Base-by-base conservation (phyloP, 768 basidiomycete genomes). In the Chalciporus piperatus region DNA sequence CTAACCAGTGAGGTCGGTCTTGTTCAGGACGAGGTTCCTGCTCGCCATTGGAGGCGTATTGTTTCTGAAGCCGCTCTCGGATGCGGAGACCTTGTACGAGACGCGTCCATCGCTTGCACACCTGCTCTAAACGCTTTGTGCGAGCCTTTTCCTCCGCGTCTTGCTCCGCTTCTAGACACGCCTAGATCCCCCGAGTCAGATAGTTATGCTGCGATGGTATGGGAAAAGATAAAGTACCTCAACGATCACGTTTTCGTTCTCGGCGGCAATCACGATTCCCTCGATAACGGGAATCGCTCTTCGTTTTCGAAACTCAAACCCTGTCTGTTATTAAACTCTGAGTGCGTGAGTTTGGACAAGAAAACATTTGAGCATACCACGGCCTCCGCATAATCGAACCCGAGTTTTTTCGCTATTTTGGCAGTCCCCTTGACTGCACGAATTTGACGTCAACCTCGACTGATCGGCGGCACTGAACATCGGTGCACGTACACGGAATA, bases 261-360 rank as follows among this genome's bases (percentile, higher is more conserved):
- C 93, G 35, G 76, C 76, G 14, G 95, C 91, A 23, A 92, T 76
- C 23, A 98, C 93, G 3, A 99, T 78, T 11, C 96, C 96, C 47
- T 85, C 81, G 28, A 96, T 73, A 52, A 92, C 74, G 4, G 96
- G 96, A 52, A 82, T 82, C 0, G 97, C 96, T 45, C 87, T 80
- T 28, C 90, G 85, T 67, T 95, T 94, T 65, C 85, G 92, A 74
- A 98, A 99, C 69, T 98, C 96, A 67, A 98, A 99, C 13, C 94
- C 89, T 51, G 85, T 92, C 95, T 98, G 60, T 16, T 11, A 51
- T 16, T 43, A 41, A 25, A 35, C 44, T 28, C 27, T n/a, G 39
- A n/a, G 51, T 51, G 17, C 20, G 37, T 49, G 33, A 41, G 35
- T n/a, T n/a, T 49, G 27, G 43, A 51, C 44, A 42, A 47, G 47